These are phyloP conservation scores for Jasminum sambac DNA, from an alignment of 257 asterid genomes.

Conservation along the genomic window DNA sequence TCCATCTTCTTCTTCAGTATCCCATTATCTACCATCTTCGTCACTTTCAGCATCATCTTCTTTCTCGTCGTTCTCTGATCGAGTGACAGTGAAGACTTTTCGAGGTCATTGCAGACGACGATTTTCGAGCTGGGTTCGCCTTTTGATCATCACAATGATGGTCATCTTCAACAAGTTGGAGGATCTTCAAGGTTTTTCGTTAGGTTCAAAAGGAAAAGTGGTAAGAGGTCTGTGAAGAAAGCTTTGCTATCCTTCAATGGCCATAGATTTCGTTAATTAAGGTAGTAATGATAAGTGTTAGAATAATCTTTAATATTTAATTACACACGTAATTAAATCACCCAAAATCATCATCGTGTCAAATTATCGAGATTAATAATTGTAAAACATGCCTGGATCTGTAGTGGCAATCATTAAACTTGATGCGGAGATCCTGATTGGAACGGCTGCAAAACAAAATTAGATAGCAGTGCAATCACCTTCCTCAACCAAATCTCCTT, in stretches of 20 bases:
- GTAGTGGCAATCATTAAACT: too few species aligned
- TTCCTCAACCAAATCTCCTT: too few species aligned
- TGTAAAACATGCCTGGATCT: too few species aligned
- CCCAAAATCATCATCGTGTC: too few species aligned
- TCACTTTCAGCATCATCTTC: conserved; percentile 25
- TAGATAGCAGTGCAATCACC: too few species aligned
- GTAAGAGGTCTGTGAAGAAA: conserved; percentile 16
- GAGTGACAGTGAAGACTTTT: not conserved
- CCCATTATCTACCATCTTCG: conserved; percentile 16
- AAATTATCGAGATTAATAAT: too few species aligned
- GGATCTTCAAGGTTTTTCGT: conserved; percentile 23
- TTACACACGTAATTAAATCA: too few species aligned
- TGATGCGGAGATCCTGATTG: too few species aligned
- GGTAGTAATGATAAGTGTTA: too few species aligned
- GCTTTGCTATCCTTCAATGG: conserved; percentile 22
- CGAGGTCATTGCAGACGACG: conserved; percentile 7
- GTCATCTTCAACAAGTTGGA: not conserved
- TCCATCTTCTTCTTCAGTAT: conserved; percentile 20
- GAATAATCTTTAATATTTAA: too few species aligned
- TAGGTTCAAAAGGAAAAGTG: not conserved
- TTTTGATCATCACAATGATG: conserved; percentile 6
- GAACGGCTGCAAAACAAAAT: too few species aligned
- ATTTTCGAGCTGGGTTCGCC: conserved; percentile 23
- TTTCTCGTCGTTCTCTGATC: conserved; percentile 18
- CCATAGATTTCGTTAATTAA: conserved; percentile 24